These are phyloP conservation scores for Thymus mandschuricus DNA, from an alignment of 257 asterid species.

Conservation along the genomic window DNA sequence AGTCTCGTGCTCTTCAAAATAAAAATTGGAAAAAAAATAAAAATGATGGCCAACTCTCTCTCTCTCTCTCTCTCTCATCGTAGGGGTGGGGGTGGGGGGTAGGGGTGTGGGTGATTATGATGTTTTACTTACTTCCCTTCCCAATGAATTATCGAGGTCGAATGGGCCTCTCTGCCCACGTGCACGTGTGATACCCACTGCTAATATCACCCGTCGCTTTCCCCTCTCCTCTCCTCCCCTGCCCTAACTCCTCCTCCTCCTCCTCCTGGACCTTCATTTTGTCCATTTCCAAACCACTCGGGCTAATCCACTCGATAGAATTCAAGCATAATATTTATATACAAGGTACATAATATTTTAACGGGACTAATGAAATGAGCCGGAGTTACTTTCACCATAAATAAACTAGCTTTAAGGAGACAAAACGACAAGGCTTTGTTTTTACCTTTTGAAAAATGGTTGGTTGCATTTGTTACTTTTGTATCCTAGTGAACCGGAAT, in stretches of 20 bases:
- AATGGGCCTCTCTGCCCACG: not conserved
- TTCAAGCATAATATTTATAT: no score
- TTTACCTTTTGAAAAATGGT: constrained; percentile 20
- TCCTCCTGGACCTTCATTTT: no score
- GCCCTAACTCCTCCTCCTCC: no score
- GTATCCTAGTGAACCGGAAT: not conserved
- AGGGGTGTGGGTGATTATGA: constrained; percentile 10
- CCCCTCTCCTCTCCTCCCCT: no score
- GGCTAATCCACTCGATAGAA: no score
- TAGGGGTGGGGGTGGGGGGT: not conserved
- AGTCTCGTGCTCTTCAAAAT: not conserved
- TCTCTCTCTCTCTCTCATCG: not conserved
- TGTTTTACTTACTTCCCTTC: constrained; percentile 29
- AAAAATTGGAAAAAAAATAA: not conserved
- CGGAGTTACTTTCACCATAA: no score
- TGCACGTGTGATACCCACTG: constrained; percentile 23
- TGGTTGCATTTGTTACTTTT: constrained; percentile 6
- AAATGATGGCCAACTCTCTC: not conserved
- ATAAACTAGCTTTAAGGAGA: not conserved
- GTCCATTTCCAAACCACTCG: no score
- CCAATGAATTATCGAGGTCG: constrained; percentile 9
- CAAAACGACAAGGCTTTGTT: constrained; percentile 14
- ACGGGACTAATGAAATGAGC: no score
- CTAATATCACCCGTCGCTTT: not conserved
- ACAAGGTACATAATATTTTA: no score